These are phyloP conservation scores for Yamadazyma atmosphaerica DNA, from an alignment of 1,139 yeast species.

Conservation along the genomic window DNA sequence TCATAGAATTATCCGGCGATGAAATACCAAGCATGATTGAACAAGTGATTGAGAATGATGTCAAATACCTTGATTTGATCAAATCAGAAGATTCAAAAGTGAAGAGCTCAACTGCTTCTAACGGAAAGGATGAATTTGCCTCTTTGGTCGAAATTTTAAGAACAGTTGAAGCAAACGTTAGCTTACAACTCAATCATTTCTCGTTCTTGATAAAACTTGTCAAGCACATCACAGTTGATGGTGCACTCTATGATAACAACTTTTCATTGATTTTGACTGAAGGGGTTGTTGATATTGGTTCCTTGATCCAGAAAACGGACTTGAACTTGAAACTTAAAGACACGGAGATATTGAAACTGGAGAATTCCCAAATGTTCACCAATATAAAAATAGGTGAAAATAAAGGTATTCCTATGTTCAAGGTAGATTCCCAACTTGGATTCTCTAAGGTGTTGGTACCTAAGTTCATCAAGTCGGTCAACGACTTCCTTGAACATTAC, in stretches of 20 bases:
- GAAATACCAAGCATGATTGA: slow-evolving; percentile 9
- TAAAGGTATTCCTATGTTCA: slow-evolving; percentile 19
- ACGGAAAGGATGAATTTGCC: neutral
- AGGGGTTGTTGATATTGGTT: slow-evolving; percentile 19
- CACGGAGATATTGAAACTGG: slow-evolving; percentile 24
- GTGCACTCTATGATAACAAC: slow-evolving; percentile 19
- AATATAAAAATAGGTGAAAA: slow-evolving; percentile 18
- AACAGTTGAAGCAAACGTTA: slow-evolving; percentile 16
- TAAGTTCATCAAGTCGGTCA: slow-evolving; percentile 24
- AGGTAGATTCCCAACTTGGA: slow-evolving; percentile 27
- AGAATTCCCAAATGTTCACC: slow-evolving; percentile 30
- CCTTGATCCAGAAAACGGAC: slow-evolving; percentile 23
- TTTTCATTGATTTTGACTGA: slow-evolving; percentile 16
- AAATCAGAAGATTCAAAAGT: no score
- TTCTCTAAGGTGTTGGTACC: slow-evolving; percentile 35
- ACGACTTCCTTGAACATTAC: slow-evolving; percentile 17
- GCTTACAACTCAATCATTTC: slow-evolving; percentile 21
- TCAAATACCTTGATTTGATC: slow-evolving; percentile 16
- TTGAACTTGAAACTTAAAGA: slow-evolving; percentile 11
- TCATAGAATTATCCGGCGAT: slow-evolving; percentile 7
- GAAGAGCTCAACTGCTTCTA: no score
- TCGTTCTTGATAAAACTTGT: slow-evolving; percentile 22
- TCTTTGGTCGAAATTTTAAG: slow-evolving; percentile 3
- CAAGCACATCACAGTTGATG: slow-evolving; percentile 16
- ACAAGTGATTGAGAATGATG: slow-evolving; percentile 20